These are phyloP conservation scores for Beta vulgaris DNA, from an alignment of 148 eudicot species.

Conservation along the genomic window DNA sequence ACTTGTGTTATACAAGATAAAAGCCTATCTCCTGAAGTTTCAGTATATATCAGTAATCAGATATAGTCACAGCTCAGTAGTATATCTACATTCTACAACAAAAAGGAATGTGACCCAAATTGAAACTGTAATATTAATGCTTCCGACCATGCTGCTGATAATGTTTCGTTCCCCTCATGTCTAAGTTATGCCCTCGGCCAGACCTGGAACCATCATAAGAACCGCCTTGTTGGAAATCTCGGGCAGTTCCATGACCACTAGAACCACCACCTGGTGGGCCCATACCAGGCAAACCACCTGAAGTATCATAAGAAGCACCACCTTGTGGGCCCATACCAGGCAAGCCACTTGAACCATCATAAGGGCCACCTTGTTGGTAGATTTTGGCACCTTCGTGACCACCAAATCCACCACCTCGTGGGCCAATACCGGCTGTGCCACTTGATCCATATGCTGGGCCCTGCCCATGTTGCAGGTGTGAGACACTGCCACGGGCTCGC, in stretches of 20 bases:
- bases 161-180: slow-evolving; percentile 44
- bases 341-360: slow-evolving; percentile 45
- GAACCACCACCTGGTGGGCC: slow-evolving; percentile 59
- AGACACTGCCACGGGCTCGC: slow-evolving; percentile 44
- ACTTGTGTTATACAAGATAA: too few species aligned
- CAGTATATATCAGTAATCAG: too few species aligned
- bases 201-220: slow-evolving; percentile 51
- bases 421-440: too few species aligned
- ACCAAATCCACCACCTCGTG: slow-evolving; percentile 44
- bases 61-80: too few species aligned
- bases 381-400: slow-evolving; percentile 45
- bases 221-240: slow-evolving; percentile 42
- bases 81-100: too few species aligned
- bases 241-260: slow-evolving; percentile 51
- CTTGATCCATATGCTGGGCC: slow-evolving; percentile 55
- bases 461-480: slow-evolving; percentile 71
- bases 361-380: too few species aligned
- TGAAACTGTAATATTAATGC: too few species aligned
- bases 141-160: slow-evolving; percentile 59
- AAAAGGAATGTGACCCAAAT: too few species aligned
- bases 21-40: too few species aligned
- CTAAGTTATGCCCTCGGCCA: slow-evolving; percentile 56
- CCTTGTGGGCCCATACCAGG: slow-evolving; percentile 57
- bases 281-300: slow-evolving; percentile 37
- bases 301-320: slow-evolving; percentile 52